These are phyloP conservation scores for Farysia itapuensis DNA, from an alignment of 1,284 basidiomycete genomes.

Conservation along the genomic window DNA sequence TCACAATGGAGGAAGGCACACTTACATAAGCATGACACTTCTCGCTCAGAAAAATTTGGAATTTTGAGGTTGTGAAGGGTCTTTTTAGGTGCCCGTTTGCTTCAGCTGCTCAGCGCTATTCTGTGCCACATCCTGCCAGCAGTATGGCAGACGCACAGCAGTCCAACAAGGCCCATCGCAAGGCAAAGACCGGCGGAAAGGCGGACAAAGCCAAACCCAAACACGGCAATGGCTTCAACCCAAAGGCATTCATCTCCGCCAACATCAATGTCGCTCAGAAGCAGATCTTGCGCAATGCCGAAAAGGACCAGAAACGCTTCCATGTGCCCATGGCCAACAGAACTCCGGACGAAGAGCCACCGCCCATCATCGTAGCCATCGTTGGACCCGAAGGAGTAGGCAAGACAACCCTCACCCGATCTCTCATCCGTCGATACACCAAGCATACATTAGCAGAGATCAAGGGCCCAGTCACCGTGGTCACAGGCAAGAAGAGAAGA, in stretches of 20 bases:
- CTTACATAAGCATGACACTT: too few species aligned
- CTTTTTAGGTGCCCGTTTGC: too few species aligned
- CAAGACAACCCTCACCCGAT: constrained; percentile 91
- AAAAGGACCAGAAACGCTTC: constrained; percentile 88
- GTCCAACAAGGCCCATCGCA: constrained; percentile 50
- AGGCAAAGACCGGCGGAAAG: constrained; percentile 51
- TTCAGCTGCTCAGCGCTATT: too few species aligned
- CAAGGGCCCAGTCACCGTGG: constrained; percentile 93
- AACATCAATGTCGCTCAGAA: constrained; percentile 65
- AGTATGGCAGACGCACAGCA: constrained; percentile 50
- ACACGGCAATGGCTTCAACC: constrained; percentile 71
- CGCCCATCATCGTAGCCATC: constrained; percentile 92
- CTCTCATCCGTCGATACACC: constrained; percentile 85
- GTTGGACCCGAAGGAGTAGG: constrained; percentile 95
- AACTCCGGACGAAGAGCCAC: constrained; percentile 80
- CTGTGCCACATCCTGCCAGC: too few species aligned
- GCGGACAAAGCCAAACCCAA: constrained; percentile 45
- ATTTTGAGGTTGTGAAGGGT: too few species aligned
- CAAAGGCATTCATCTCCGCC: constrained; percentile 86
- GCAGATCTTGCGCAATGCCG: constrained; percentile 85
- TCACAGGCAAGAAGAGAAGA: constrained; percentile 82
- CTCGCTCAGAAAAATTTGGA: too few species aligned
- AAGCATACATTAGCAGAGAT: constrained; percentile 90
- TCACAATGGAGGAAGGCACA: too few species aligned
- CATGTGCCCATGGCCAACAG: constrained; percentile 95